phyloP scores from a whole-genome alignment of 768 basidiomycete genomes.

The Boletus sensibilis region DNA sequence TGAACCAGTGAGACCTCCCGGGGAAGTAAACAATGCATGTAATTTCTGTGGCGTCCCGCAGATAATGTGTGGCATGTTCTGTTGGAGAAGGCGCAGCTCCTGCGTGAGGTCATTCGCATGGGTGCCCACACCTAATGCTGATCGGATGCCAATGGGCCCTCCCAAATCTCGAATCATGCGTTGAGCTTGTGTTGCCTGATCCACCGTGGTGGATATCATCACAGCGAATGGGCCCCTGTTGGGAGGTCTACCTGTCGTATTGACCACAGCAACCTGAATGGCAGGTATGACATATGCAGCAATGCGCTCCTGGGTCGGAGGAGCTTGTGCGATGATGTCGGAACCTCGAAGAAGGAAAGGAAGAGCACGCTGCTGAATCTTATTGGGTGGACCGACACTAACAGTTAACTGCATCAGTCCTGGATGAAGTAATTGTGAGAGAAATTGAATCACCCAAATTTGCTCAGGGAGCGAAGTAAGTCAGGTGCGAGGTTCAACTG shows the following conservation, averaged over 20 bases:
- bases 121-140: constrained; percentile 82
- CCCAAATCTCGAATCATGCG: constrained; percentile 94
- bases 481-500: constrained; percentile 85
- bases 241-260: constrained; percentile 53
- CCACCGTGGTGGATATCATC: constrained; percentile 96
- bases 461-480: constrained; percentile 80
- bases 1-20: constrained; percentile 73
- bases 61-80: constrained; percentile 92
- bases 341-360: constrained; percentile 92
- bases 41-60: constrained; percentile 97
- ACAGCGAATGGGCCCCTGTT: constrained; percentile 80
- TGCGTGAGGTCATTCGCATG: constrained; percentile 60
- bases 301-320: constrained; percentile 97
- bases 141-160: constrained; percentile 87
- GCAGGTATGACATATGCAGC: constrained; percentile 95
- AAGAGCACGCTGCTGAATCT: constrained; percentile 95
- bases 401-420: constrained; percentile 12
- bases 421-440: constrained; percentile 2
- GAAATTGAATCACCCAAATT: constrained; percentile 77
- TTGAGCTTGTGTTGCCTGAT: constrained; percentile 97
- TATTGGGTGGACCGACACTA: constrained; percentile 96
- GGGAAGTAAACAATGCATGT: constrained; percentile 82
- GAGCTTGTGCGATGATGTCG: constrained; percentile 98
- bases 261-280: constrained; percentile 75
- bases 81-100: constrained; percentile 80